Base-by-base conservation (phyloP, 2,329 filamentous ascomycete genomes). In the Clathrospora elynae region DNA sequence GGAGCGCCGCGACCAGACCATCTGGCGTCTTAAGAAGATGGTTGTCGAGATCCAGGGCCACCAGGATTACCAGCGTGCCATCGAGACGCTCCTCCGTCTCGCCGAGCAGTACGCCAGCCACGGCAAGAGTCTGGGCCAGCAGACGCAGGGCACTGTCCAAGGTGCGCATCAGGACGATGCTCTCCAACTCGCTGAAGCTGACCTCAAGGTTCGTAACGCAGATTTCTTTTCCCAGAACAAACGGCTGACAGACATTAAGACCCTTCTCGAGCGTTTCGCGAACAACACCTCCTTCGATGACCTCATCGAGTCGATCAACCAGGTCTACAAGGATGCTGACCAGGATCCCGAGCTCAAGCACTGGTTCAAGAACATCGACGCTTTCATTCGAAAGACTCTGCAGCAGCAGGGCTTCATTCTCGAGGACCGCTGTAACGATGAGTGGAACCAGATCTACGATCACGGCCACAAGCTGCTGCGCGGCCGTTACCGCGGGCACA, bases 21-120 rank as follows among this genome's bases (percentile, higher is more conserved):
- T 96, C 61, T 96, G 85, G 81, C 88, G 93, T 24, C 74, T 99
- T 56, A 99, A 92, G 84, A 97, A 97, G 83, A 95, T 97, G 87
- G 76, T 99, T 25, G 84, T 96, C 31, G 93, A 99, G 73, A 90
- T 95, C 61, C 93, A 99, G 74, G 88, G 92, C 42, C 93, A 97
- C 66, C 83, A 88, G 45, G 92, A 99, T 62, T 99, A 97, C 72
- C 85, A 91, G 58, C 81, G 87, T 70, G 93, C 93, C n/a, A 86
- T 99, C 52, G 83, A 90, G 61, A 95, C 92, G 3, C 77, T 99
- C 5, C 80, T 99, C 19, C 78, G 82, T 28, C 78, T 99, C 34
- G 90, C 90, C 5, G 90, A 96, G 73, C 82, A 85, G 57, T 99
- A 99, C 62, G 84, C 83, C 47, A 80, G 83, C 33, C 90, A 96